Evolutionary conservation across 1,284 basidiomycete genomes (phyloP), one percentile per base, ranked within the genome.

Genomic region (Cystobasidium sp.): DNA sequence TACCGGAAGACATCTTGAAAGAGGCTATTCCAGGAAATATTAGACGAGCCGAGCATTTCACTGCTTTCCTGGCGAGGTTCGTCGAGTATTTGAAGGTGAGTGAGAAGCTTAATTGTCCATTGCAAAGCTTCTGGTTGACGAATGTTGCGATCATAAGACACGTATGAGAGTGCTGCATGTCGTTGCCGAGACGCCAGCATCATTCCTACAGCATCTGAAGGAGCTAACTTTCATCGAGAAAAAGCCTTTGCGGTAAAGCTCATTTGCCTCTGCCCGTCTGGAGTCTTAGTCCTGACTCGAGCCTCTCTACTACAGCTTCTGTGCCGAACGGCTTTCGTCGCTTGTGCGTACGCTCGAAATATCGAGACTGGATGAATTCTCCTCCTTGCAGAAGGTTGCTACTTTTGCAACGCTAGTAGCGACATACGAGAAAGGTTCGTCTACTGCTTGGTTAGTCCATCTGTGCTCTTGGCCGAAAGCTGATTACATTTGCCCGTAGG

Each of bases 191-290:
- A 99, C 97, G 4, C 97, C 97, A 0, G 85, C 93, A n/a, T 98
- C 95, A 1, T 99, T 99, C 83, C 84, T 99, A 53, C 97, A 98
- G 80, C 97, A 99, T 84, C 86, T 99, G 62, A 99, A 97, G 83
- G 97, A 99, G 80, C 97, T 99, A 79, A 99, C 97, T 12, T 99
- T 94, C 82, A 99, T 99, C 79, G 97, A 99, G 82, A 87, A 93
- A 76, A 87, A 96, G 78, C 97, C 97, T n/a, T 84, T 99, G 73
- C 88, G 91, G 93, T 91, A 80, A 75, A 85, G 82, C 55, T 14
- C 18, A 6, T 14, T 53, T 9, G 52, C 9, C 3, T 12, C 24
- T 52, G 16, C 31, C 14, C n/a, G 14, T 64, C 77, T 16, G 64
- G 14, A 31, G 69, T 49, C 56, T n/a, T 10, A 3, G 4, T 22